Evolutionary conservation across 495 filamentous ascomycete species (phyloP).

Genomic region (Pyronema domesticum): DNA sequence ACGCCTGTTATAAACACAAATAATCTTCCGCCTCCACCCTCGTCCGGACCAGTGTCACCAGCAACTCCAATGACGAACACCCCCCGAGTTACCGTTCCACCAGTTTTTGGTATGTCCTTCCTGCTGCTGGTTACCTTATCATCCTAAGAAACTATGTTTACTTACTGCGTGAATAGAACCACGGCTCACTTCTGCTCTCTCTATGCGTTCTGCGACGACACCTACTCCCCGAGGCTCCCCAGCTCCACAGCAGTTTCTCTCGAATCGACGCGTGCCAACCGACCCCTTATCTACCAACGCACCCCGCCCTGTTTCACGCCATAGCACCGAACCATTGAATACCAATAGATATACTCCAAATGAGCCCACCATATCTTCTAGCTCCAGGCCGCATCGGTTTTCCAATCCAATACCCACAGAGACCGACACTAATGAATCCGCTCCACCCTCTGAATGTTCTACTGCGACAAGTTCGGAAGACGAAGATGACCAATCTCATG

Average conservation of each 20-base stretch:
- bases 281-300: neutral
- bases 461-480: neutral
- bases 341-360: no score
- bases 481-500: neutral
- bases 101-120: no score
- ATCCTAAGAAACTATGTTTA: neutral
- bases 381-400: neutral
- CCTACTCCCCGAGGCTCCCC: neutral
- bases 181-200: neutral
- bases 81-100: no score
- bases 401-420: neutral
- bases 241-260: neutral
- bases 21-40: conserved; percentile 33
- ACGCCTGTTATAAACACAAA: conserved; percentile 26
- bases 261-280: neutral
- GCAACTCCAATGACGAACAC: neutral
- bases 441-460: neutral
- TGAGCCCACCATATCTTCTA: neutral
- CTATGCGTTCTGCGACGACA: neutral
- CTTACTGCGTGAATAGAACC: neutral
- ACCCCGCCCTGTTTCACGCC: neutral
- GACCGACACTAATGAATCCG: neutral
- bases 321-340: neutral
- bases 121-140: no score
- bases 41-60: conserved; percentile 11